Percentiles rank a stretch among this genome's conserved stretches.
Conservation (phyloP, 2,329 filamentous ascomycete species). For the Ophiostoma ips region DNA sequence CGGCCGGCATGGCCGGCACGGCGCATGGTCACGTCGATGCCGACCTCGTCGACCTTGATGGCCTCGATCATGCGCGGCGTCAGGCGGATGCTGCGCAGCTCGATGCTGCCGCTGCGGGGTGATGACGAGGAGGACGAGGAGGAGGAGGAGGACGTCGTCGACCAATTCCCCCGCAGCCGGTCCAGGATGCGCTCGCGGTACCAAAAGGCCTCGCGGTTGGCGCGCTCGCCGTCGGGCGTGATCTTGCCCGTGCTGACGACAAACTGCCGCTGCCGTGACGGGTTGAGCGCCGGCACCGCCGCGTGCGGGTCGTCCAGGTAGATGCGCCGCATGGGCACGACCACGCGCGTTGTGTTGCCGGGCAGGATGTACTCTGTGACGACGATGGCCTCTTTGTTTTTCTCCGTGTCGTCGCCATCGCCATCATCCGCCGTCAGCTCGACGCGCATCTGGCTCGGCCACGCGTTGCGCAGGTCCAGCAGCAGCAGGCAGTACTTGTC, state of each 20-base stretch:
- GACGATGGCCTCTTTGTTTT: conserved; percentile 16
- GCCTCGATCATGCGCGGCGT: conserved; percentile 69
- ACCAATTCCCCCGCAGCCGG: conserved; percentile 58
- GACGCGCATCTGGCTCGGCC: conserved; percentile 66
- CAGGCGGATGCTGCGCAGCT: conserved; percentile 62
- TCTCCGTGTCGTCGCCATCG: background rate
- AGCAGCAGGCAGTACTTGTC: conserved; percentile 65
- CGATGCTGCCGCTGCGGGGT: conserved; percentile 46
- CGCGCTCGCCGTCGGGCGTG: conserved; percentile 64
- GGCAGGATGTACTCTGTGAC: conserved; percentile 47
- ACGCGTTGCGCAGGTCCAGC: conserved; percentile 77
- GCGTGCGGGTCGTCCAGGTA: conserved; percentile 65
- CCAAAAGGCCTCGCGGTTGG: conserved; percentile 77
- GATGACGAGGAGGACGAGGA: background rate
- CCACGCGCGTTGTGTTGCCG: conserved; percentile 57
- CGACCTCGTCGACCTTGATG: conserved; percentile 67
- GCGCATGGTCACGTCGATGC: conserved; percentile 46
- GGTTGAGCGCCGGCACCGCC: conserved; percentile 66
- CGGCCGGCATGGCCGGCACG: no score
- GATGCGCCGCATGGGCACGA: conserved; percentile 62
- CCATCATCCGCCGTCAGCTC: conserved; percentile 33
- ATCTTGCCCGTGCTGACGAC: conserved; percentile 72
- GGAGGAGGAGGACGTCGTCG: conserved; percentile 21
- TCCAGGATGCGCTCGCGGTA: conserved; percentile 72
- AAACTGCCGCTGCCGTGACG: conserved; percentile 77